Base-by-base conservation (phyloP, 2,329 filamentous ascomycete species). In the Hypoxylon rubiginosum region DNA sequence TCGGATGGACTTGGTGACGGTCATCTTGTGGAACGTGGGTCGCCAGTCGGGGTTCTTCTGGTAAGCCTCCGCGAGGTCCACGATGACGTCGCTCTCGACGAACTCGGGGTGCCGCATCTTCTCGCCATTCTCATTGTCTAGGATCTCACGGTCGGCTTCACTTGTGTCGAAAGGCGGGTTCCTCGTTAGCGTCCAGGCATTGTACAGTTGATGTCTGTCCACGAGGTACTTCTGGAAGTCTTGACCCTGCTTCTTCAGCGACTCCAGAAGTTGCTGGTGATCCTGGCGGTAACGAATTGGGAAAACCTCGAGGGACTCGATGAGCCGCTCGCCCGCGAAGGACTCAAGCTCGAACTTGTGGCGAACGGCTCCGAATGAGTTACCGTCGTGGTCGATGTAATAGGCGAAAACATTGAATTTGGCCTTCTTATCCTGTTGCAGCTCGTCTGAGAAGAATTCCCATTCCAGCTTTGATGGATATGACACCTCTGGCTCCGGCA, bases 311-410 rank as follows among this genome's bases (percentile, higher is more conserved):
- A 82, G 75, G 0, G 76, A 78, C 17, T 76, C 72, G 46, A 82
- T 80, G 3, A 77, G 71, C 15, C 77, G 73, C 64, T 82, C 79
- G 48, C 81, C 81, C 0, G 73, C 70, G 53, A 80, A 83, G 0
- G 73, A 72, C 39, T 77, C 65, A 15, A 83, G 76, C 43, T 75
- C 72, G 34, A 83, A 81, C 36, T 72, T 75, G 56, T 78, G 77
- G 6, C 74, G 76, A 15, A 82, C 79, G 0, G 80, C 76, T 0
- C 80, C 80, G 49, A 77, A 82, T 8, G 71, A 66, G 11, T 71
- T 75, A 0, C 81, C 81, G 13, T 82, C 79, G 61, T 81, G 78
- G 51, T 83, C 81, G 39, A 83, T 79, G 67, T 82, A 81, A 63
- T 82, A 82, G 8, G 78, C 77, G 1, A 73, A 78, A 43, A 82